These are phyloP conservation scores for Mycena sp. DNA, from an alignment of 1,284 basidiomycete genomes.

Conservation along the genomic window DNA sequence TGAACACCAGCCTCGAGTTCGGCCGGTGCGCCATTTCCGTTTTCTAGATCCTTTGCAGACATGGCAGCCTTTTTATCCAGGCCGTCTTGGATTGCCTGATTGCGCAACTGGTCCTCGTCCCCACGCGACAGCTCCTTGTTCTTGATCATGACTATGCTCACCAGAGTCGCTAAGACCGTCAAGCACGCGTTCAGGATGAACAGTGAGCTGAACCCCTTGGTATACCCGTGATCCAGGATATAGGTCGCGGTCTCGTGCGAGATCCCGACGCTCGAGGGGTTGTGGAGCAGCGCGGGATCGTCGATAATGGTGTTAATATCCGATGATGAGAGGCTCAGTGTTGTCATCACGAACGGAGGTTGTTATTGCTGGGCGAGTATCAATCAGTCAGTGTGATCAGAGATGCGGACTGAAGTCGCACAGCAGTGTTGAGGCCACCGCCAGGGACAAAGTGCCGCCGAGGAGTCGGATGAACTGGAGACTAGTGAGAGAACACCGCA, in stretches of 20 bases:
- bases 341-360: background rate
- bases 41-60: too few species aligned
- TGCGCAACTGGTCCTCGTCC: constrained; percentile 58
- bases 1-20: too few species aligned
- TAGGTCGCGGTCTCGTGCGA: constrained; percentile 46
- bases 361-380: constrained; percentile 38
- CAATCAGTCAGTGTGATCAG: too few species aligned
- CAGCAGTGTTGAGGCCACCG: constrained; percentile 68
- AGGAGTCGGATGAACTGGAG: constrained; percentile 68
- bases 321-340: constrained; percentile 45
- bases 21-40: too few species aligned
- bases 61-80: constrained; percentile 23
- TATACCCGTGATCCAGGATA: constrained; percentile 63
- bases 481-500: too few species aligned
- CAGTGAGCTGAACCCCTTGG: constrained; percentile 61
- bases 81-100: constrained; percentile 33
- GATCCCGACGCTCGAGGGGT: constrained; percentile 47
- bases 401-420: too few species aligned
- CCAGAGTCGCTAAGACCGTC: constrained; percentile 56
- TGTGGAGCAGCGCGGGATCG: constrained; percentile 56
- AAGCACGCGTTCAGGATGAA: constrained; percentile 66
- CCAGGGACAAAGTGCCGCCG: constrained; percentile 70
- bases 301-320: constrained; percentile 55
- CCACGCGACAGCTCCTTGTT: constrained; percentile 64
- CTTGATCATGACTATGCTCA: constrained; percentile 63